Evolutionary conservation across 495 filamentous ascomycete species (phyloP).

Genomic region (Xylaria palmicola): DNA sequence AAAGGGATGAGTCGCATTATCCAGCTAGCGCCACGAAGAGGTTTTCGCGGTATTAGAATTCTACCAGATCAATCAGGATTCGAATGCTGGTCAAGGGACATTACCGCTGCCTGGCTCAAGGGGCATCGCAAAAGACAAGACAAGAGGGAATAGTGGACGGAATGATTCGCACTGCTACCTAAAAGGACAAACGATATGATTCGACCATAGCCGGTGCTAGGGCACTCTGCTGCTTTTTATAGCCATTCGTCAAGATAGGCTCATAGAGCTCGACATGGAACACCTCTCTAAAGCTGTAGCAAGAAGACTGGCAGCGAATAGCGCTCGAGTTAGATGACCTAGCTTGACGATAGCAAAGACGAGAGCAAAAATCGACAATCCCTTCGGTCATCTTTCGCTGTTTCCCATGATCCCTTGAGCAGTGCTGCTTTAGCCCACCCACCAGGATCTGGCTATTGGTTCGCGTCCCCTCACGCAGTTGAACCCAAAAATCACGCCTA

Average conservation of each 20-base stretch:
- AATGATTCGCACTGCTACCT: conserved; percentile 29
- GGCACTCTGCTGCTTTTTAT: conserved; percentile 43
- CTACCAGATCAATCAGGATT: conserved; percentile 27
- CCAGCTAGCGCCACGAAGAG: conserved; percentile 16
- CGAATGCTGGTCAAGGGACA: conserved; percentile 26
- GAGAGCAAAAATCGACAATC: conserved; percentile 45
- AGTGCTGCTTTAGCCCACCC: conserved; percentile 25
- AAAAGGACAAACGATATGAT: conserved; percentile 31
- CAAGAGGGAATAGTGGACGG: conserved; percentile 20
- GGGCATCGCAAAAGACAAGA: conserved; percentile 27
- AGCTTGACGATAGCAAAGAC: conserved; percentile 63
- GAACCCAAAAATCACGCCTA: conserved; percentile 19
- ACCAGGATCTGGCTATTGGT: conserved; percentile 23
- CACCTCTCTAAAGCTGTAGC: conserved; percentile 34
- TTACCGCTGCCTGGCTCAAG: conserved; percentile 22
- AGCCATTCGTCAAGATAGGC: conserved; percentile 49
- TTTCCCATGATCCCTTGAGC: conserved; percentile 30
- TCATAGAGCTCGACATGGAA: conserved; percentile 40
- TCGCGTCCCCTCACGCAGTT: conserved; percentile 20
- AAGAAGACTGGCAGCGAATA: conserved; percentile 52
- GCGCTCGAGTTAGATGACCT: conserved; percentile 48
- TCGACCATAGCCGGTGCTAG: conserved; percentile 38
- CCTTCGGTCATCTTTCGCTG: conserved; percentile 31
- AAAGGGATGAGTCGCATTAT: conserved; percentile 11
- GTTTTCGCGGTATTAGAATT: conserved; percentile 20